A percentile compares a stretch with the other conserved stretches of the same genome.
Conservation (phyloP, 768 basidiomycete genomes). For the Pluteus cervinus region DNA sequence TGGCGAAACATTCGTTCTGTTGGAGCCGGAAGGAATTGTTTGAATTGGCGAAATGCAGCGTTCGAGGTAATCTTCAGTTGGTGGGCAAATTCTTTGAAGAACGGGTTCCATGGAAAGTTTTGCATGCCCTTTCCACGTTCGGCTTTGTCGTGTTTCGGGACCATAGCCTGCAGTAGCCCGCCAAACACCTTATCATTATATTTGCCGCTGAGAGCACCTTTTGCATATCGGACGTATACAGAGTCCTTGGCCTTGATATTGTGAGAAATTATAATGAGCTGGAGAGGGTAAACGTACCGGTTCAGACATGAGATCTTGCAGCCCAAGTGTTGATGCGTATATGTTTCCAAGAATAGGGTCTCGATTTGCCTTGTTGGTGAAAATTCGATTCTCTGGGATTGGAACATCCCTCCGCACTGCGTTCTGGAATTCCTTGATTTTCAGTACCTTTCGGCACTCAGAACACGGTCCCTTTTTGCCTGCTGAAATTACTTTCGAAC, state of each 20-base stretch:
- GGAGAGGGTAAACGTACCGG: background rate
- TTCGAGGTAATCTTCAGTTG: conserved; percentile 13
- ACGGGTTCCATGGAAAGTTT: background rate
- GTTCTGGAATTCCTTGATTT: no score
- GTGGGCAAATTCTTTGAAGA: conserved; percentile 15
- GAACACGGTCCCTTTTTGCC: no score
- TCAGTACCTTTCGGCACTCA: no score
- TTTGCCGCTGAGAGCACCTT: background rate
- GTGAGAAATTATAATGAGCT: no score
- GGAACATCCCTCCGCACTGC: no score
- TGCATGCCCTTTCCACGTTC: background rate
- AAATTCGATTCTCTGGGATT: background rate
- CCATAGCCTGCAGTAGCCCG: background rate
- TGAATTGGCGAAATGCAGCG: conserved; percentile 8
- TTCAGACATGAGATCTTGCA: background rate
- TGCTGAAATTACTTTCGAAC: no score
- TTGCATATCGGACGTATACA: background rate
- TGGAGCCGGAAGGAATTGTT: background rate
- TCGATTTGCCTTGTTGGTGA: background rate
- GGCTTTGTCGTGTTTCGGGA: background rate
- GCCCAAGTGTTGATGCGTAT: background rate
- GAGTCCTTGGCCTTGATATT: background rate
- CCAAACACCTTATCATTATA: background rate
- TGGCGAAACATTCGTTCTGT: no score
- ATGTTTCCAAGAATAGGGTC: background rate